Conservation (phyloP, 331 rosid species). For the Acacia pycnantha region DNA sequence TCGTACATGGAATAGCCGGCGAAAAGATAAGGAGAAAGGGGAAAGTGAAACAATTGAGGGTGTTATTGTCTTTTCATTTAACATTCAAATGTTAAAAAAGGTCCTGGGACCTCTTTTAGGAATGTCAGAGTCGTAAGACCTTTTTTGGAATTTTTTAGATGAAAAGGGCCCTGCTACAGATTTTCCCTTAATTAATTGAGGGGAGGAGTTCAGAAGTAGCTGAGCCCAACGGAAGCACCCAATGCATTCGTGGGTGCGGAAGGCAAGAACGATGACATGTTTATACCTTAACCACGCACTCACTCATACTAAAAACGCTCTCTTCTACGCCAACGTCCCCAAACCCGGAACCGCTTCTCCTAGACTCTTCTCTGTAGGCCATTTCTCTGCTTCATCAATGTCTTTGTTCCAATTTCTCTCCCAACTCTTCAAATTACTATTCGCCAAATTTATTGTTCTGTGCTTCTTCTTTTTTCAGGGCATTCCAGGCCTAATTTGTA, state of each 20-base stretch:
- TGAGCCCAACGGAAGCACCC: neutral
- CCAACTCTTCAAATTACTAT: neutral
- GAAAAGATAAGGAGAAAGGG: too few species aligned
- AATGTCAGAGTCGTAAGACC: too few species aligned
- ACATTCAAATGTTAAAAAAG: too few species aligned
- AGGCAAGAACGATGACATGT: constrained; percentile 47
- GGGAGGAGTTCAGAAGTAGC: neutral
- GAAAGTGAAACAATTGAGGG: too few species aligned
- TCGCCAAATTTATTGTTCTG: neutral
- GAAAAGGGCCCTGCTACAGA: too few species aligned
- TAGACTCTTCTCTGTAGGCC: constrained; percentile 43
- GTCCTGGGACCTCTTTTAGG: too few species aligned
- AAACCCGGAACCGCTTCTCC: neutral
- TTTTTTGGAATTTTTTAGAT: too few species aligned
- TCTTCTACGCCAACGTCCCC: neutral
- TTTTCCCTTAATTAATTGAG: neutral
- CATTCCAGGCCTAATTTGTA: constrained; percentile 33
- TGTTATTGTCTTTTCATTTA: too few species aligned
- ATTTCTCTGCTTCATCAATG: neutral
- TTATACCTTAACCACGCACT: constrained; percentile 34
- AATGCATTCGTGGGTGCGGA: constrained; percentile 48
- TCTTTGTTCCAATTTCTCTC: neutral
- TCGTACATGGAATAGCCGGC: too few species aligned
- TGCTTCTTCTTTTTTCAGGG: constrained; percentile 35
- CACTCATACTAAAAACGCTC: constrained; percentile 10